Conservation (phyloP, 805 yeast genomes). For the Saccharomycopsis selenospora region DNA sequence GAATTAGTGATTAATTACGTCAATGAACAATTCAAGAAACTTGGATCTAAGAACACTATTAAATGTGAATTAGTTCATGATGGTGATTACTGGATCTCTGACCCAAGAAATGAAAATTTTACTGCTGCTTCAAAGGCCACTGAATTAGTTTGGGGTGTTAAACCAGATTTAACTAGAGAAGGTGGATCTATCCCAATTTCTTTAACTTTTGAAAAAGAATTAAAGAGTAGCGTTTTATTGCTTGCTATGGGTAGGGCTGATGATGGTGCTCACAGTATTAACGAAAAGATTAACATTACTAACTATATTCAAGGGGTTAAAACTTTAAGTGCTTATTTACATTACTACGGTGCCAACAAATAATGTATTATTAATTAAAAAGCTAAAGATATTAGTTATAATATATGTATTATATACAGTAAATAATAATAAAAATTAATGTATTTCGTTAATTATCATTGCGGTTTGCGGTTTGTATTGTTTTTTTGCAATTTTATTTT, state of each 20-base stretch:
- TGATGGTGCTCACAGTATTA: slow-evolving; percentile 98
- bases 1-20: slow-evolving; percentile 68
- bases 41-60: slow-evolving; percentile 71
- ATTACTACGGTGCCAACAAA: slow-evolving; percentile 55
- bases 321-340: slow-evolving; percentile 88
- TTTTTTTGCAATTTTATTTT: no score
- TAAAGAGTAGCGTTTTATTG: slow-evolving; percentile 78
- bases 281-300: slow-evolving; percentile 83
- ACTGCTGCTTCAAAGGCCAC: slow-evolving; percentile 94
- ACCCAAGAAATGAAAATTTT: slow-evolving; percentile 88
- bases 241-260: slow-evolving; percentile 99
- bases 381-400: no score
- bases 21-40: slow-evolving; percentile 52
- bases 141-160: slow-evolving; percentile 86
- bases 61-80: slow-evolving; percentile 78
- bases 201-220: slow-evolving; percentile 79
- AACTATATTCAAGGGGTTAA: slow-evolving; percentile 93
- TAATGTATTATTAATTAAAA: no score
- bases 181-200: slow-evolving; percentile 99
- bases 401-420: no score
- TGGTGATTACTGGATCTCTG: slow-evolving; percentile 94
- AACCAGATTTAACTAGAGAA: slow-evolving; percentile 96
- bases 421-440: no score
- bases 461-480: no score
- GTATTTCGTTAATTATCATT: no score